phyloP scores from a whole-genome alignment of 805 yeast species.

The Starmera pachycereana region DNA sequence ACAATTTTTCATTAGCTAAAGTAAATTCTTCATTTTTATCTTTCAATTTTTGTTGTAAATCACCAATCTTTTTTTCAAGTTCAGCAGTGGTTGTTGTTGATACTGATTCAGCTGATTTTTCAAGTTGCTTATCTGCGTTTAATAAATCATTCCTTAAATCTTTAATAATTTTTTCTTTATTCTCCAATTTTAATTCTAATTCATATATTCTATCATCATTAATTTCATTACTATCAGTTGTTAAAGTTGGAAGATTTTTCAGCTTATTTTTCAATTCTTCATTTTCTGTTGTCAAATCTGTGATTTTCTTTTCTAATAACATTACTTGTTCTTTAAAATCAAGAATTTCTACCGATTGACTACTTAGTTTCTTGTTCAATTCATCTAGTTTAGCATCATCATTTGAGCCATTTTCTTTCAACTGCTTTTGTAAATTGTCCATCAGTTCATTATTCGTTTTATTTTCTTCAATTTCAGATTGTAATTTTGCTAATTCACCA shows the following conservation, averaged over 20 bases:
- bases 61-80: not conserved
- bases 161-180: not conserved
- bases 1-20: not conserved
- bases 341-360: no score
- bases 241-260: not conserved
- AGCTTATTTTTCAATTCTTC: slow-evolving; percentile 1
- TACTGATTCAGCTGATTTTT: not conserved
- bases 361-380: no score
- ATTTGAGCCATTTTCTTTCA: slow-evolving; percentile 11
- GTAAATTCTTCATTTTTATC: slow-evolving; percentile 2
- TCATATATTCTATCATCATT: not conserved
- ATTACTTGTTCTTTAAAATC: slow-evolving; percentile 8
- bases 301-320: slow-evolving; percentile 14
- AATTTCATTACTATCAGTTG: not conserved
- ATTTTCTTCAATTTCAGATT: slow-evolving; percentile 11
- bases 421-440: slow-evolving; percentile 21
- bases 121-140: not conserved
- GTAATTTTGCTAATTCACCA: slow-evolving; percentile 31
- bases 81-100: not conserved
- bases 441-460: slow-evolving; percentile 22
- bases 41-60: slow-evolving; percentile 8
- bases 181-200: not conserved
- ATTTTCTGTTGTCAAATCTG: slow-evolving; percentile 10
- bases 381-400: slow-evolving; percentile 6
- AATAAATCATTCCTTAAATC: not conserved